Conservation (phyloP, 192 early-diverging fungal genomes). For the Dimargaris xerosporica region DNA sequence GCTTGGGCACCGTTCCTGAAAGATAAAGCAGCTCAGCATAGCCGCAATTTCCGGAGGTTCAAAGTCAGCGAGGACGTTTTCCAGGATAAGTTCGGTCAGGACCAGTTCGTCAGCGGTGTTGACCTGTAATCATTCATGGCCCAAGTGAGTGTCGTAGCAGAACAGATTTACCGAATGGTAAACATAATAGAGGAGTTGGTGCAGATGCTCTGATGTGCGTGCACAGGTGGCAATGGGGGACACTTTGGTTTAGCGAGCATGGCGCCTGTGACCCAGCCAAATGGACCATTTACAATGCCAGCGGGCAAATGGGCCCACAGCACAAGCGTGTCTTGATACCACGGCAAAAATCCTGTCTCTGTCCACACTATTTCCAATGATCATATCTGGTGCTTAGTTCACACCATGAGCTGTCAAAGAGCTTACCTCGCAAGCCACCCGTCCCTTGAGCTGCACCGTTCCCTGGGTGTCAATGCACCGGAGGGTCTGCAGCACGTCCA, state of each 20-base stretch:
- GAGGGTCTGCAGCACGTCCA: constrained; percentile 69
- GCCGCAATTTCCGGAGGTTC: constrained; percentile 90
- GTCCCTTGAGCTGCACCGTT: constrained; percentile 87
- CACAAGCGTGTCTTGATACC: too few species aligned
- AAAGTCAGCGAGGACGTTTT: constrained; percentile 78
- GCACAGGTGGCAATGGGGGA: too few species aligned
- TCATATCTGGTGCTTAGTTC: background rate
- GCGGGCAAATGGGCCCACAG: too few species aligned
- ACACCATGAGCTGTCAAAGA: constrained; percentile 14
- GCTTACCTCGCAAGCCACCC: constrained; percentile 74
- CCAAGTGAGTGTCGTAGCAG: background rate
- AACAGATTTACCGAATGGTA: too few species aligned
- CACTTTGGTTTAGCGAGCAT: too few species aligned
- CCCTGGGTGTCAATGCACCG: constrained; percentile 69
- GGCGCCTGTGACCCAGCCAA: too few species aligned
- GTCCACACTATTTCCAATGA: too few species aligned
- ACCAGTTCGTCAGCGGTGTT: constrained; percentile 91
- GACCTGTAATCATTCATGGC: constrained; percentile 31
- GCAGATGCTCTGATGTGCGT: too few species aligned
- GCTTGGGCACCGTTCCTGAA: constrained; percentile 70
- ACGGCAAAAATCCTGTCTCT: too few species aligned
- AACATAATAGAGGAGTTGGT: too few species aligned
- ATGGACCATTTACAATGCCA: too few species aligned
- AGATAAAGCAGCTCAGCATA: constrained; percentile 85
- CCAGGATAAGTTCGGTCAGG: constrained; percentile 84